A percentile compares a stretch with the other conserved stretches of the same genome.
Conservation (phyloP, 1,284 basidiomycete genomes). For the Cystobasidiaceae sp. region DNA sequence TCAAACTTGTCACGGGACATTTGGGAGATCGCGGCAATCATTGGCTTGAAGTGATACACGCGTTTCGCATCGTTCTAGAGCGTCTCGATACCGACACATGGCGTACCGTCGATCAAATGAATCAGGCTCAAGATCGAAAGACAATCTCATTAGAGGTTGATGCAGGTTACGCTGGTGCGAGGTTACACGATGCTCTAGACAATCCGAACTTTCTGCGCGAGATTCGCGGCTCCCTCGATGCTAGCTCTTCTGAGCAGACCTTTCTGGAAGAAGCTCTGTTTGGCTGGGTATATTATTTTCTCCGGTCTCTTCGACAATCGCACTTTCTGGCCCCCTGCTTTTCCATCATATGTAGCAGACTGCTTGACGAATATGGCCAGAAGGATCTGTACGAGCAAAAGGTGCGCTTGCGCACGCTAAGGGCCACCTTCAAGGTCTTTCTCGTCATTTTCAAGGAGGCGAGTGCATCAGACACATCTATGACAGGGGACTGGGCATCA, state of each 20-base stretch:
- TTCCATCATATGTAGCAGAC: slow-evolving; percentile 34
- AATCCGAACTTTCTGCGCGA: slow-evolving; percentile 11
- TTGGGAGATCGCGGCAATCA: slow-evolving; percentile 37
- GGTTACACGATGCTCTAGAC: slow-evolving; percentile 25
- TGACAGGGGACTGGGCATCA: neutral
- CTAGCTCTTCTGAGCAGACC: slow-evolving; percentile 28
- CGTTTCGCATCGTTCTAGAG: slow-evolving; percentile 25
- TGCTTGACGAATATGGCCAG: slow-evolving; percentile 37
- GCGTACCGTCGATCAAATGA: slow-evolving; percentile 1
- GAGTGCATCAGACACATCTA: neutral
- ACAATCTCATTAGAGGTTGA: slow-evolving; percentile 27
- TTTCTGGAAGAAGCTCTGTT: slow-evolving; percentile 33
- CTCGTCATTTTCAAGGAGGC: slow-evolving; percentile 33
- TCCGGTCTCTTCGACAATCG: slow-evolving; percentile 36
- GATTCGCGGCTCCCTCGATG: slow-evolving; percentile 35
- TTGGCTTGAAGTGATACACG: slow-evolving; percentile 33
- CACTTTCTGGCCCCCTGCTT: slow-evolving; percentile 34
- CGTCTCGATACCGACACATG: slow-evolving; percentile 12
- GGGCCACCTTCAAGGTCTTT: slow-evolving; percentile 33
- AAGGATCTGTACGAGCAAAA: slow-evolving; percentile 32
- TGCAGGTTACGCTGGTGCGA: slow-evolving; percentile 31
- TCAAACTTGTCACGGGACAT: slow-evolving; percentile 37
- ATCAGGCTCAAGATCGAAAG: slow-evolving; percentile 9
- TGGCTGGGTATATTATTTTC: slow-evolving; percentile 39
- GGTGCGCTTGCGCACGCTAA: slow-evolving; percentile 32